phyloP scores from a whole-genome alignment of 1,284 basidiomycete species.

The Vanrija sp. region DNA sequence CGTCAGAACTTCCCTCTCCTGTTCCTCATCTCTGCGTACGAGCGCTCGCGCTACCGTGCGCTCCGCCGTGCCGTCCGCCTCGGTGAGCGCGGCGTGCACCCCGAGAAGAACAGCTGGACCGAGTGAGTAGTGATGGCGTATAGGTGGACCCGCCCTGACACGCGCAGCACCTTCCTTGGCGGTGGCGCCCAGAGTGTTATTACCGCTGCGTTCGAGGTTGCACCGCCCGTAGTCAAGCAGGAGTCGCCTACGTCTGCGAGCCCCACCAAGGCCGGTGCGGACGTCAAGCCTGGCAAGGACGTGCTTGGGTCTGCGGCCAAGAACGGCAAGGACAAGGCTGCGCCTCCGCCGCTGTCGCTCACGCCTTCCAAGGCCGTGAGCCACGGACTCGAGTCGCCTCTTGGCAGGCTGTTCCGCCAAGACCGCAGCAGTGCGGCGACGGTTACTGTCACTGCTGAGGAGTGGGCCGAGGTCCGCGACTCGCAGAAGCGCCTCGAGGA shows the following conservation, averaged over 20 bases:
- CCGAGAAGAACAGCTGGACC: slow-evolving; percentile 23
- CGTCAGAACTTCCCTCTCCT: slow-evolving; percentile 67
- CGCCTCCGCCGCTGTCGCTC: not conserved
- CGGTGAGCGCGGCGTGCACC: slow-evolving; percentile 20
- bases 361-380: not conserved
- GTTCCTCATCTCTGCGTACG: slow-evolving; percentile 71
- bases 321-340: not conserved
- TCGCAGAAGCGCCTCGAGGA: slow-evolving; percentile 39
- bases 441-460: slow-evolving; percentile 13
- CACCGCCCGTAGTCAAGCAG: slow-evolving; percentile 17
- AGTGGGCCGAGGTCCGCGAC: slow-evolving; percentile 31
- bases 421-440: slow-evolving; percentile 19
- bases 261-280: too few species aligned
- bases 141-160: slow-evolving; percentile 1
- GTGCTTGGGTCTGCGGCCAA: not conserved
- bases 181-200: slow-evolving; percentile 40
- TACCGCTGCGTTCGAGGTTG: slow-evolving; percentile 42
- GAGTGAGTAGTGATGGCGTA: slow-evolving; percentile 27
- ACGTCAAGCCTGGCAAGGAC: slow-evolving; percentile 1
- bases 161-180: slow-evolving; percentile 32
- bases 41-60: slow-evolving; percentile 54
- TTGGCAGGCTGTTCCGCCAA: slow-evolving; percentile 13
- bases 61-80: slow-evolving; percentile 23
- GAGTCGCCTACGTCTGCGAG: slow-evolving; percentile 11
- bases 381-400: slow-evolving; percentile 2